Conservation (phyloP, 306 rosid species). For the Lathyrus aphaca region DNA sequence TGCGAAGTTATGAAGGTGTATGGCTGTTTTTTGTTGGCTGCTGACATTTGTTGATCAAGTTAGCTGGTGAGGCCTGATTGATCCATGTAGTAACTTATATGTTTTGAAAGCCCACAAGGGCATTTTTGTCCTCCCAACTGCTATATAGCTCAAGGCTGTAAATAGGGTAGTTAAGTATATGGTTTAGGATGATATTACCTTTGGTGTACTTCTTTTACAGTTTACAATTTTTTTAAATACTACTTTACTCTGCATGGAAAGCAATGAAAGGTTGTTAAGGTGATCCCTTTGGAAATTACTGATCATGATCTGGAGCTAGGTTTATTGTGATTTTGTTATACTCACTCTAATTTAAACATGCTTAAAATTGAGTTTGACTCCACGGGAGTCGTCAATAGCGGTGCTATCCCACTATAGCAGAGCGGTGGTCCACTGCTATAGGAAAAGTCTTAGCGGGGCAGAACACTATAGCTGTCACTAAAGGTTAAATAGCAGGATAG, state of each 20-base stretch:
- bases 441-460: too few species aligned
- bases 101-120: conserved; percentile 45
- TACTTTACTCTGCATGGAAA: conserved; percentile 25
- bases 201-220: conserved; percentile 14
- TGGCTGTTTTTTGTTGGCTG: conserved; percentile 38
- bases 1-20: not conserved
- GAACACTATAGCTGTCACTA: too few species aligned
- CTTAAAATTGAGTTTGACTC: too few species aligned
- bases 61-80: conserved; percentile 23
- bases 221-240: conserved; percentile 21
- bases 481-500: too few species aligned
- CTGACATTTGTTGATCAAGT: conserved; percentile 36
- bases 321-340: too few species aligned
- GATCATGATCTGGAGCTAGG: not conserved
- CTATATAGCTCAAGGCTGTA: conserved; percentile 50
- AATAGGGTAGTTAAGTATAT: conserved; percentile 46
- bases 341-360: too few species aligned
- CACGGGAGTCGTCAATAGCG: too few species aligned
- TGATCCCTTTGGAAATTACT: not conserved
- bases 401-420: too few species aligned
- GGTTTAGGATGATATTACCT: conserved; percentile 30
- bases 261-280: not conserved
- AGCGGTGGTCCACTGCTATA: too few species aligned
- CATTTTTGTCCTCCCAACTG: conserved; percentile 46
- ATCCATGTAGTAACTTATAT: conserved; percentile 28